Evolutionary conservation across 2,329 filamentous ascomycete genomes (phyloP).

Genomic region (Aspergillus sp.): DNA sequence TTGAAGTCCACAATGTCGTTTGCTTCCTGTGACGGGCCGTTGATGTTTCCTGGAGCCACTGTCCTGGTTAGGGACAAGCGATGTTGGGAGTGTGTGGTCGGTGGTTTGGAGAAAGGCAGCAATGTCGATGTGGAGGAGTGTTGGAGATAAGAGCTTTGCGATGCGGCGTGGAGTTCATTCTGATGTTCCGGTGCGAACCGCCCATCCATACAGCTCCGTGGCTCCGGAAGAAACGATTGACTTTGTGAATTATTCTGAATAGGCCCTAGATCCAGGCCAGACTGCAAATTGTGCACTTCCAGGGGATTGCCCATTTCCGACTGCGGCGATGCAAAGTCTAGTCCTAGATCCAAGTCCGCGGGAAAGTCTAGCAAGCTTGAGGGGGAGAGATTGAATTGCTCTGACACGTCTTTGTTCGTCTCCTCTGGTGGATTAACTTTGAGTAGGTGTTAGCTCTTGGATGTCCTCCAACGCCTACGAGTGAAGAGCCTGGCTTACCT

Average conservation of each 20-base stretch:
- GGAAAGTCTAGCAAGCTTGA: constrained; percentile 2
- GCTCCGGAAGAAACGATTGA: not conserved
- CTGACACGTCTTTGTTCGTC: not conserved
- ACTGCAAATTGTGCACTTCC: not conserved
- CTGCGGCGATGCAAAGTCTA: not conserved
- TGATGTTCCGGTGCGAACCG: not conserved
- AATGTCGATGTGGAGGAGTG: not conserved
- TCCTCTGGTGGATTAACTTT: not conserved
- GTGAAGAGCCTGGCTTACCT: not conserved
- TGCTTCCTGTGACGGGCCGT: not conserved
- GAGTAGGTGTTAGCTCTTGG: not conserved
- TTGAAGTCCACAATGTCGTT: not conserved
- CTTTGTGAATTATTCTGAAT: not conserved
- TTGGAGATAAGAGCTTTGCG: not conserved
- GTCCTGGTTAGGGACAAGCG: not conserved
- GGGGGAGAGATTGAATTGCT: not conserved
- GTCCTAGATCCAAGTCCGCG: not conserved
- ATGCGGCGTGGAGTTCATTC: not conserved
- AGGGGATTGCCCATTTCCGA: not conserved
- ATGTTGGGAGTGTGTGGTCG: not conserved
- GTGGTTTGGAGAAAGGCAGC: not conserved
- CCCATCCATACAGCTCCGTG: not conserved
- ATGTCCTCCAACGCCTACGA: not conserved
- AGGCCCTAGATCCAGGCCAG: not conserved
- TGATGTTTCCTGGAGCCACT: not conserved